Evolutionary conservation across 1,139 yeast species (phyloP), one percentile per base, ranked within the genome.

Genomic region (Yamadazyma conglobata): DNA sequence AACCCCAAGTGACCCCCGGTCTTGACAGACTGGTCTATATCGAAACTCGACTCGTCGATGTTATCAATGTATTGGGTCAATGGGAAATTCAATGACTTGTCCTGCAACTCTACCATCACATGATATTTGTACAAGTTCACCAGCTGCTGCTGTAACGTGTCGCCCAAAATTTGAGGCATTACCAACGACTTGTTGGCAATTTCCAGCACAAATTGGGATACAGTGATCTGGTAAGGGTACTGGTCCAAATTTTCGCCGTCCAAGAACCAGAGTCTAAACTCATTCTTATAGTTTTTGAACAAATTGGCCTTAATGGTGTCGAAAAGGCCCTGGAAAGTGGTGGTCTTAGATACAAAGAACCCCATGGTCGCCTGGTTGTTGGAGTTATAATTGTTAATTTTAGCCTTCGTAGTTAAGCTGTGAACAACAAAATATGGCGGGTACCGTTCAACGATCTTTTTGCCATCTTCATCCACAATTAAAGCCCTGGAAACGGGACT

Each of bases 1-100:
- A 91, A 61, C 0, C 98, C 98, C 27, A 61, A 43, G 30, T 59
- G 45, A 2, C 73, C 74, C 12, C 69, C 64, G 12, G 44, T 31
- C n/a, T 6, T 10, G 32, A 31, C 37, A 33, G 40, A 25, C 10
- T 28, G 19, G 25, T 43, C 43, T 8, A 44, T 19, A 22, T 50
- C 50, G 32, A 45, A 50, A 23, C 43, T 43, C 11, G 50, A 40
- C 3, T 22, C 30, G 9, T 33, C 25, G 8, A 27, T 15, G 8
- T 16, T 19, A 7, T 15, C 12, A 4, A 38, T 23, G 6, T 50
- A 56, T 12, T 34, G 43, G 37, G 60, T 64, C 9, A 65, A 34
- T 0, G 69, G 69, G 37, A 46, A 68, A 9, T 35, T 32, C 5
- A 44, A 27, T 8, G 43, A 35, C 29, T 43, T 50, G 29, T 60